Conservation (phyloP, 1,284 basidiomycete genomes). For the Rhodotorula sp. region DNA sequence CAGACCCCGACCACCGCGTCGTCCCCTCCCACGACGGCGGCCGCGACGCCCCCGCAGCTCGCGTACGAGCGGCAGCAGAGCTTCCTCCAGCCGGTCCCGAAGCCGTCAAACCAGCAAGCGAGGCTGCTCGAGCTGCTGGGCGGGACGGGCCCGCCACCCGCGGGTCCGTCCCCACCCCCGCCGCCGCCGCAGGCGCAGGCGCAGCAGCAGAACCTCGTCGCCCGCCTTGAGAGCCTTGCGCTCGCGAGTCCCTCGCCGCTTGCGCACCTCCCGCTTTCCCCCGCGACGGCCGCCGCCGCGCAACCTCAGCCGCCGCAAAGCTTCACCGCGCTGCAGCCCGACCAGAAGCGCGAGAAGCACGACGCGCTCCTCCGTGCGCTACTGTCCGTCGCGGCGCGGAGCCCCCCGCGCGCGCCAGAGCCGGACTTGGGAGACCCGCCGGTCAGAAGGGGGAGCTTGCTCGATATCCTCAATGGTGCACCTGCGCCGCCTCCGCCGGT, state of each 20-base stretch:
- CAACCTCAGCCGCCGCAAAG: conserved; percentile 9
- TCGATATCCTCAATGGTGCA: conserved; percentile 18
- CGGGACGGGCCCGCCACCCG: conserved; percentile 9
- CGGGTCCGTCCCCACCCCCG: not conserved
- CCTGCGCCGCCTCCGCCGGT: not conserved
- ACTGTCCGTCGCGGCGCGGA: conserved; percentile 20
- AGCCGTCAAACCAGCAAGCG: conserved; percentile 21
- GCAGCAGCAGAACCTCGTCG: conserved; percentile 1
- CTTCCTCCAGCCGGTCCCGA: conserved; percentile 37
- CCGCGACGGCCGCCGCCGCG: conserved; percentile 17
- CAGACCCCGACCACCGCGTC: conserved; percentile 2
- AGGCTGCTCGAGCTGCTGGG: conserved; percentile 29
- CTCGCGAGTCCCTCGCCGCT: conserved; percentile 11
- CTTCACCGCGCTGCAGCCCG: conserved; percentile 6
- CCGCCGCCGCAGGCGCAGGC: not conserved
- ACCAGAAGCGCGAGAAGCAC: conserved; percentile 35
- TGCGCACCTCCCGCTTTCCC: not conserved
- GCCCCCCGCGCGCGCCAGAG: not conserved
- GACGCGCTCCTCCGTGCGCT: conserved; percentile 36
- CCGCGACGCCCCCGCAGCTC: conserved; percentile 27
- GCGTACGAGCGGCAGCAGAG: conserved; percentile 36
- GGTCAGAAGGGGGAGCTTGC: conserved; percentile 10
- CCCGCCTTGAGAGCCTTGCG: conserved; percentile 13
- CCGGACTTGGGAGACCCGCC: not conserved
- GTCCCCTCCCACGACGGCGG: conserved; percentile 9